Base-by-base conservation (phyloP, 2,329 filamentous ascomycete genomes). In the Pseudogymnoascus sp. region DNA sequence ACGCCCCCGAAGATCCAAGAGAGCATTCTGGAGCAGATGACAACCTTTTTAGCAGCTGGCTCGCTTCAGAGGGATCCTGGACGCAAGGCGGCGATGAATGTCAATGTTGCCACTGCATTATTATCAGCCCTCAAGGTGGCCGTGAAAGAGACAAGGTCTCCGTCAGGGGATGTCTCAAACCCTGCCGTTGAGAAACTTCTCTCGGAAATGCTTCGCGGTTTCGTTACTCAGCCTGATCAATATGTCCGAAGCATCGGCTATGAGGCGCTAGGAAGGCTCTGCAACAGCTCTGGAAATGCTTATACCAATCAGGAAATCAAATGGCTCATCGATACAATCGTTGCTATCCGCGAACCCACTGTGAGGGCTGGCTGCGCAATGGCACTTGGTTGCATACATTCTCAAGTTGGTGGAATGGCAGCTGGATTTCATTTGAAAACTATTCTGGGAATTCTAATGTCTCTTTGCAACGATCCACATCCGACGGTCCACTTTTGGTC, bases 361-460 rank as follows among this genome's bases (percentile, higher is more conserved):
- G 92, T 92, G 38, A 87, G 95, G 73, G 93, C 96, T 49, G 95
- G 95, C 9, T 99, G 93, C 75, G 95, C 96, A 14, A 91, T 96
- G 79, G 92, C 95, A 11, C 79, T 99, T 31, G 95, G 95, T 7
- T 90, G 89, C 63, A 97, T 99, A 61, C 93, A 99, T 76, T 90
- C 91, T 16, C 92, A 96, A 74, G 90, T 99, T 36, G 96, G 95
- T 63, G 93, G 95, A 63, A 97, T 99, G 93, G 95, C 95, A 62
- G 95, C 95, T 62, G 92, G 93, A 3, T 92, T 95, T 70, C 95
- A 99, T 73, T 82, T 99, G 60, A 97, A 97, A 78, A 97, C 92
- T 1, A 97, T 99, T 60, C 84, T 97, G n/a, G 90, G 93, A 16
- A 96, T 99, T 40, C 79, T 99, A n/a, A 96, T 97, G 89, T 97